Evolutionary conservation across 257 asterid species (phyloP), one percentile per base, ranked within the genome.

Genomic region (Haberlea rhodopensis): DNA sequence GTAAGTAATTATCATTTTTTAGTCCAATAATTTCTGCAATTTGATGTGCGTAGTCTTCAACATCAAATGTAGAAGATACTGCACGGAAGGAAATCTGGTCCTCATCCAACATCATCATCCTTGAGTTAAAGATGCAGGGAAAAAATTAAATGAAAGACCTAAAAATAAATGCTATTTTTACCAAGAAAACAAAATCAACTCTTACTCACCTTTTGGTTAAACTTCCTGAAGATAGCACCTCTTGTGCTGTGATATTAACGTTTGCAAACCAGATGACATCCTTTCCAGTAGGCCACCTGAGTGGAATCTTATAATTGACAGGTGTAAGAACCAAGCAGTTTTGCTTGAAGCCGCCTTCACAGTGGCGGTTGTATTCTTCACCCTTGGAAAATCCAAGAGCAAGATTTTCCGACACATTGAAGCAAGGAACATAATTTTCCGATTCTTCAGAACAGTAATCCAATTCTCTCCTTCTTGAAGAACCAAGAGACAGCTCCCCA

Each of bases 51-150:
- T 94, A 94, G 74, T 94, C 99, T 79, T 94, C 97, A 59, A 94
- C 95, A 80, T 90, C 99, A 71, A 90, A 90, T 55, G 83, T 89
- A 3, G 91, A 84, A 8, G 95, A 87, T 61, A 82, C 97, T 16
- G 96, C 86, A 46, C 89, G 97, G 31, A 94, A 94, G 10, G 99
- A 90, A 71, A 94, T 88, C 80, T 94, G 97, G 68, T 94, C 99
- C 75, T 90, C 99, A 28, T 94, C 99, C 65, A 90, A 80, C 99
- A 90, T 86, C 99, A 94, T 94, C 99, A 90, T 86, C 88, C 97
- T 91, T 81, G 46, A 65, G 46, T 66, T 16, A 61, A 60, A 72
- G 27, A 62, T n/a, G n/a, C 53, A 52, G 11, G 49, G 40, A 57
- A 26, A 53, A 66, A 43, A 16, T 4, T 43, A 2, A 43, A 28